Percentiles rank a stretch among this genome's conserved stretches.
Conservation (phyloP, 257 asterid species). For the Cinchona pubescens region DNA sequence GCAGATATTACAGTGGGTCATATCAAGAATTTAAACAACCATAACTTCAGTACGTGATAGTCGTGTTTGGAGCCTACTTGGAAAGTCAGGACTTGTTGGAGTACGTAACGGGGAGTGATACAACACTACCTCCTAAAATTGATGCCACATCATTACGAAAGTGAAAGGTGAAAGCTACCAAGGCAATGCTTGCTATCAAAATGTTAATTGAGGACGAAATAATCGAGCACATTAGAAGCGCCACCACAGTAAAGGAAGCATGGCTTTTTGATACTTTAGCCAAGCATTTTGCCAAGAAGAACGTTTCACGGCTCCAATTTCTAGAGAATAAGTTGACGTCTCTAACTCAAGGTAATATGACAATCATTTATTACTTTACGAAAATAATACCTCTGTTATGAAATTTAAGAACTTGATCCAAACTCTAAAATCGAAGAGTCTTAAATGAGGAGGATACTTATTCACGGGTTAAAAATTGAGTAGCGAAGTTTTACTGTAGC, state of each 20-base stretch:
- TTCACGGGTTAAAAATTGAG: background rate
- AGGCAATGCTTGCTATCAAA: too few species aligned
- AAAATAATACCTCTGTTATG: background rate
- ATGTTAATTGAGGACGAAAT: too few species aligned
- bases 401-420: background rate
- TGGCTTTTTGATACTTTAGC: too few species aligned
- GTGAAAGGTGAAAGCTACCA: too few species aligned
- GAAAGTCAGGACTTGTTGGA: background rate
- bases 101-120: background rate
- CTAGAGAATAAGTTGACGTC: background rate
- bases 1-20: background rate
- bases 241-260: too few species aligned
- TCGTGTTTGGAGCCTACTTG: background rate
- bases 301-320: background rate
- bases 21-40: background rate
- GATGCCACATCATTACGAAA: too few species aligned
- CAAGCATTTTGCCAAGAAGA: too few species aligned
- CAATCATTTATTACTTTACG: background rate
- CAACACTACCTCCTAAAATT: background rate
- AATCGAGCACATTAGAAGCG: too few species aligned
- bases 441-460: background rate
- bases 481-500: background rate
- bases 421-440: background rate
- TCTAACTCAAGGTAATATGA: background rate
- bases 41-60: background rate